phyloP scores from a whole-genome alignment of 2,329 filamentous ascomycete species.

The Clarireedia homoeocarpa region DNA sequence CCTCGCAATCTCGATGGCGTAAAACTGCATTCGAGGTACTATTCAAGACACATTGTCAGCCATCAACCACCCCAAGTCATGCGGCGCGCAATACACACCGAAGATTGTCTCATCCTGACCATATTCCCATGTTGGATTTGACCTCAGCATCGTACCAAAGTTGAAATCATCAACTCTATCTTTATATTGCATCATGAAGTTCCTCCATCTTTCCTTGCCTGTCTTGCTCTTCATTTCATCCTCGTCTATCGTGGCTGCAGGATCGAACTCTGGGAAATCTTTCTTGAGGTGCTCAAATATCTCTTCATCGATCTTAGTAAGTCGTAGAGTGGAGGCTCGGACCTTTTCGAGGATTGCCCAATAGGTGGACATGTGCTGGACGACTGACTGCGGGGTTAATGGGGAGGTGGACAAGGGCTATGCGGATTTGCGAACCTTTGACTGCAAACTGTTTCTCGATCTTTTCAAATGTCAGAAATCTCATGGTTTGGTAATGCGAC shows the following conservation, averaged over 20 bases:
- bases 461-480: slow-evolving; percentile 37
- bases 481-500: slow-evolving; percentile 4
- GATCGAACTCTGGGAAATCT: slow-evolving; percentile 90
- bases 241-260: slow-evolving; percentile 72
- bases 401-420: slow-evolving; percentile 15
- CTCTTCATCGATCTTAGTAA: slow-evolving; percentile 92
- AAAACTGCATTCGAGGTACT: slow-evolving; percentile 70
- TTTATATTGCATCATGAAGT: slow-evolving; percentile 90
- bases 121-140: slow-evolving; percentile 74
- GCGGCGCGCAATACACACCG: slow-evolving; percentile 43
- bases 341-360: slow-evolving; percentile 92
- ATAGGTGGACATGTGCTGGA: slow-evolving; percentile 95
- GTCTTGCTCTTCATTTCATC: slow-evolving; percentile 95
- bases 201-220: slow-evolving; percentile 91
- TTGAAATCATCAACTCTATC: slow-evolving; percentile 96
- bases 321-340: slow-evolving; percentile 76
- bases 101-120: slow-evolving; percentile 87
- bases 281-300: slow-evolving; percentile 83
- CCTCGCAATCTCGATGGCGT: slow-evolving; percentile 64
- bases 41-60: slow-evolving; percentile 11
- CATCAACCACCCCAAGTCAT: background rate
- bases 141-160: slow-evolving; percentile 89
- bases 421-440: slow-evolving; percentile 54
- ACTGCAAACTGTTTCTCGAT: slow-evolving; percentile 99
- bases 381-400: slow-evolving; percentile 42